These are phyloP conservation scores for Schizochytrium sp. DNA, from an alignment of 108 stramenopile species.

Conservation along the genomic window DNA sequence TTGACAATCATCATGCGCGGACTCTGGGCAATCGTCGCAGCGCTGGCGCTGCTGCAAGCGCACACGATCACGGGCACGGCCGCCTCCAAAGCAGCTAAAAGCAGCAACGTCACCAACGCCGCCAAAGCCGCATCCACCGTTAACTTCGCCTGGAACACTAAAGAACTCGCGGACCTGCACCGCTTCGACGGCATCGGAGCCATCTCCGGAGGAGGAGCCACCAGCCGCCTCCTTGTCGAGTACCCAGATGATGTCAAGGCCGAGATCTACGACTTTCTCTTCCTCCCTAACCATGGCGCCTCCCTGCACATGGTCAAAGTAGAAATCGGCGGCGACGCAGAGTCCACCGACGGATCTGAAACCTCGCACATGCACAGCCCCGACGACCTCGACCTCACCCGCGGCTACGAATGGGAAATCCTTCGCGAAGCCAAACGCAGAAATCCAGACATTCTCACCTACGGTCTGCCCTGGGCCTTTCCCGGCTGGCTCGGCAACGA, in stretches of 20 bases:
- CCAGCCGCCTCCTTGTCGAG: not conserved
- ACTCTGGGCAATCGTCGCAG: too few species aligned
- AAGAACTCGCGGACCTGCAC: not conserved
- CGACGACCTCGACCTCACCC: not conserved
- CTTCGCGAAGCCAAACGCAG: not conserved
- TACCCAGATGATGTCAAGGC: not conserved
- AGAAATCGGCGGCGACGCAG: not conserved
- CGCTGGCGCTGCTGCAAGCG: too few species aligned
- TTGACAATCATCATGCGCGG: too few species aligned
- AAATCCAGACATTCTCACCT: not conserved
- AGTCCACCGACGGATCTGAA: not conserved
- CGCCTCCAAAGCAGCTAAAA: too few species aligned
- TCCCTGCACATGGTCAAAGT: not conserved
- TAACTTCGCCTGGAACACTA: not conserved
- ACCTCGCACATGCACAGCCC: not conserved
- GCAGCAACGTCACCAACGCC: too few species aligned
- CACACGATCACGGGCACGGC: too few species aligned
- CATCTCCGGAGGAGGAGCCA: not conserved
- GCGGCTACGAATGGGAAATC: not conserved
- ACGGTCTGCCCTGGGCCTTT: not conserved
- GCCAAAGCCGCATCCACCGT: too few species aligned
- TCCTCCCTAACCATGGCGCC: not conserved
- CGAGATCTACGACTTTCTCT: not conserved
- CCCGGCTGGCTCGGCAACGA: not conserved
- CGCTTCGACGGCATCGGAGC: not conserved